Evolutionary conservation across 345 rosid species (phyloP).

Genomic region (Mangifera indica): DNA sequence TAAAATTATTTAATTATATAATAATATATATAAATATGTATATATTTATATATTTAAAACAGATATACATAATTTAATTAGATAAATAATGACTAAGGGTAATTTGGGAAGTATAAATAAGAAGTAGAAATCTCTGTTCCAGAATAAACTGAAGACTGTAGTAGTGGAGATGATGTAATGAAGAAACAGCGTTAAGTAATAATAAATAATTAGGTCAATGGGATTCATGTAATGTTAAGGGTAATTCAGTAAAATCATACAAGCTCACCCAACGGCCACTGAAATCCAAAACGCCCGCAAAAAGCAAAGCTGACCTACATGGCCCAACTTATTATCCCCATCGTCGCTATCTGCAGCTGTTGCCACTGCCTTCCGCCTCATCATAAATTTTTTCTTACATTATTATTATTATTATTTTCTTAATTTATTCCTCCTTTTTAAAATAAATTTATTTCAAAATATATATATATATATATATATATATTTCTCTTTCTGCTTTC

Average conservation of each 20-base stretch:
- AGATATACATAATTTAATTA: too few relatives aligned
- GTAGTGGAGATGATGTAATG: too few relatives aligned
- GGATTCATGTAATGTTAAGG: conserved; percentile 31
- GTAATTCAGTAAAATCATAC: conserved; percentile 26
- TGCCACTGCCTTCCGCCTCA: conserved; percentile 19
- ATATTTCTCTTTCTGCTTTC: not conserved
- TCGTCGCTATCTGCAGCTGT: conserved; percentile 67
- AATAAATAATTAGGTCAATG: conserved; percentile 34
- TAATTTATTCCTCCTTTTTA: not conserved
- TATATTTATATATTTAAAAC: too few relatives aligned
- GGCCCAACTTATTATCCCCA: conserved; percentile 46
- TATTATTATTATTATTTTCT: not conserved
- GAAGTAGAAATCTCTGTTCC: conserved; percentile 4
- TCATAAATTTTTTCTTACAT: conserved; percentile 18
- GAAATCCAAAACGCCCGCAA: conserved; percentile 43
- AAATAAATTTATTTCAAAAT: not conserved
- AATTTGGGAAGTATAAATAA: not conserved
- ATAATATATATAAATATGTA: too few relatives aligned
- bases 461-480: too few relatives aligned
- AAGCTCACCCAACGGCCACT: conserved; percentile 41
- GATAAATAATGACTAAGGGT: conserved; percentile 15
- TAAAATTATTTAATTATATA: too few relatives aligned
- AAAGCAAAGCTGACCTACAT: conserved; percentile 45
- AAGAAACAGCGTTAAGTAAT: too few relatives aligned
- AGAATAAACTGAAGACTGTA: not conserved